A percentile compares a stretch with the other conserved stretches of the same genome.
Conservation (phyloP, 2,329 filamentous ascomycete species). For the Cytospora chrysosperma region DNA sequence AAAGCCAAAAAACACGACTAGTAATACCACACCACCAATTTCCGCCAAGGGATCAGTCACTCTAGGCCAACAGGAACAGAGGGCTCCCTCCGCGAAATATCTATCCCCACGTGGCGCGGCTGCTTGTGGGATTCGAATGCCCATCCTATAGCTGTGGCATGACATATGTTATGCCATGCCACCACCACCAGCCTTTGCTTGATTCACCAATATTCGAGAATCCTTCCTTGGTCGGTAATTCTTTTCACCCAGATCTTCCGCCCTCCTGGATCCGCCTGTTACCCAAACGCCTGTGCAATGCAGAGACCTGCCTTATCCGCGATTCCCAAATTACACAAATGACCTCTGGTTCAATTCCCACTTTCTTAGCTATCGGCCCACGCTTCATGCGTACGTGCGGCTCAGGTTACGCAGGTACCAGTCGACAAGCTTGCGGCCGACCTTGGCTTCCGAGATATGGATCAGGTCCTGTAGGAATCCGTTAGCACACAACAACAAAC, state of each 20-base stretch:
- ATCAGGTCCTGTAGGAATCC: constrained; percentile 71
- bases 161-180: neutral
- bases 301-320: constrained; percentile 34
- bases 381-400: constrained; percentile 74
- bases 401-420: constrained; percentile 98
- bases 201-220: constrained; percentile 1
- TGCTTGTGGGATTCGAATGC: neutral
- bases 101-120: constrained; percentile 13
- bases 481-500: constrained; percentile 29
- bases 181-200: neutral
- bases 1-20: constrained; percentile 2
- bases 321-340: constrained; percentile 27
- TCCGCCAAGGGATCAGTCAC: constrained; percentile 14
- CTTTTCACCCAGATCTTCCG: constrained; percentile 8
- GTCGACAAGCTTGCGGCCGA: constrained; percentile 93
- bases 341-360: constrained; percentile 6
- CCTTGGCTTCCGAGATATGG: constrained; percentile 98
- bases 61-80: neutral
- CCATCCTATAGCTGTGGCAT: neutral
- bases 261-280: constrained; percentile 17
- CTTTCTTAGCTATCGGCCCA: constrained; percentile 6
- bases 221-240: constrained; percentile 2
- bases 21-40: constrained; percentile 10
- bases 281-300: constrained; percentile 41
- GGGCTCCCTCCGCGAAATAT: neutral